A percentile compares a stretch with the other conserved stretches of the same genome.
These are phyloP conservation scores for Lupinus albus DNA, from an alignment of 306 rosid species.

Conservation along the genomic window DNA sequence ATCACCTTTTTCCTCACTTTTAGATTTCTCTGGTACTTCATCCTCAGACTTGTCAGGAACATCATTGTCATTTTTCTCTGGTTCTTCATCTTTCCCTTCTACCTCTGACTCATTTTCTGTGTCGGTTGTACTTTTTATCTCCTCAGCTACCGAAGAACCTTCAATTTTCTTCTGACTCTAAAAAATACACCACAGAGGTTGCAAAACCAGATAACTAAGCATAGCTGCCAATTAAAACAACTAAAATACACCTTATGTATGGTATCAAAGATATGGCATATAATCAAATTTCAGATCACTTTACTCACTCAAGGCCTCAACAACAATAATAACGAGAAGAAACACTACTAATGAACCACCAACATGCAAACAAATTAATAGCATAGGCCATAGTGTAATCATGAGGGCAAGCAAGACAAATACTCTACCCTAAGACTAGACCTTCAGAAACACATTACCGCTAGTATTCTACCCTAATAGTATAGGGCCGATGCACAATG, in stretches of 20 bases:
- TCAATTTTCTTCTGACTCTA: conserved; percentile 70
- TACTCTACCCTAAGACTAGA: background rate
- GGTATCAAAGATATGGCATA: conserved; percentile 7
- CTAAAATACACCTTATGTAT: background rate
- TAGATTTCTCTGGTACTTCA: conserved; percentile 63
- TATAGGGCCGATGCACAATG: too few species aligned
- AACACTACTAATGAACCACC: background rate
- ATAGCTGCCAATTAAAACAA: conserved; percentile 23
- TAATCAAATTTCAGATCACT: conserved; percentile 10
- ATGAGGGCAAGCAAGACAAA: background rate
- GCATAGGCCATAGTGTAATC: background rate
- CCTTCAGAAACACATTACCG: background rate
- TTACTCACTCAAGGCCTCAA: background rate
- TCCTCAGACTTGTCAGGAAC: conserved; percentile 75
- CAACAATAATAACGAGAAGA: background rate
- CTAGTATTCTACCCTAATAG: too few species aligned
- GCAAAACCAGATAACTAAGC: conserved; percentile 22
- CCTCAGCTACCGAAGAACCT: conserved; percentile 50
- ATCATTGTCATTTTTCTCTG: conserved; percentile 72
- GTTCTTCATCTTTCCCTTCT: conserved; percentile 55
- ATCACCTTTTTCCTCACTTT: conserved; percentile 58
- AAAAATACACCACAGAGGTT: conserved; percentile 37
- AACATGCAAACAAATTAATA: background rate
- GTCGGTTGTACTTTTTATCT: conserved; percentile 60
- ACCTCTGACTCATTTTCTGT: conserved; percentile 71